Conservation (phyloP, 306 rosid species). For the Glycine tomentella region DNA sequence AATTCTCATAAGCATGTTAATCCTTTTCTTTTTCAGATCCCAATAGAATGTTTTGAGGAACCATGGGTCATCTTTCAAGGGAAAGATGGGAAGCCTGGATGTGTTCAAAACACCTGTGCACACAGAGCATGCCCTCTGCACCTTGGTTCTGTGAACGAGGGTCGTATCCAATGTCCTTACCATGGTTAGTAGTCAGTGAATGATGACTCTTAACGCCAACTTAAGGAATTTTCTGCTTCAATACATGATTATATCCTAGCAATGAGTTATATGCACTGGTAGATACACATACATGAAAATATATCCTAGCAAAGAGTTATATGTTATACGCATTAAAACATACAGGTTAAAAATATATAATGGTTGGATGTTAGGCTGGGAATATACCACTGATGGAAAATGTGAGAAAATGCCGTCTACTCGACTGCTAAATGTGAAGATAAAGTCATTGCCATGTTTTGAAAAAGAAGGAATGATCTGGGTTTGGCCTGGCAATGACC, state of each 20-base stretch:
- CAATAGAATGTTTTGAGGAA: slow-evolving; percentile 90
- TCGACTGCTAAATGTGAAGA: slow-evolving; percentile 64
- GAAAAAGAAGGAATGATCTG: slow-evolving; percentile 97
- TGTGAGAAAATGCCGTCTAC: slow-evolving; percentile 99
- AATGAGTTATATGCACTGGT: neutral
- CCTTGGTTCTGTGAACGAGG: slow-evolving; percentile 92
- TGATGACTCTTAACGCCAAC: neutral
- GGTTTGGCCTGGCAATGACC: slow-evolving; percentile 97
- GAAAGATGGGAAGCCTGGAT: slow-evolving; percentile 92
- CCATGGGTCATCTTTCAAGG: slow-evolving; percentile 96
- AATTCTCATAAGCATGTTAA: slow-evolving; percentile 43
- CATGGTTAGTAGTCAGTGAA: slow-evolving; percentile 68
- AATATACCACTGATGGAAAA: slow-evolving; percentile 88
- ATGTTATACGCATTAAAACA: neutral
- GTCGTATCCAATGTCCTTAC: slow-evolving; percentile 93
- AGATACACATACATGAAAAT: neutral
- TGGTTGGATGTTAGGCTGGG: slow-evolving; percentile 82
- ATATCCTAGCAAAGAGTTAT: slow-evolving; percentile 15
- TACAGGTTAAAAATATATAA: slow-evolving; percentile 35
- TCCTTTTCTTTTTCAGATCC: slow-evolving; percentile 70
- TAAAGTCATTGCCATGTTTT: slow-evolving; percentile 87
- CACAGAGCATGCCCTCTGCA: slow-evolving; percentile 97
- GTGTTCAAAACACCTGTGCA: slow-evolving; percentile 94
- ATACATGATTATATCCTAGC: slow-evolving; percentile 6
- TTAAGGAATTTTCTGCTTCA: neutral